These are phyloP conservation scores for Immersiella caudata DNA, from an alignment of 495 filamentous ascomycete genomes.

Conservation along the genomic window DNA sequence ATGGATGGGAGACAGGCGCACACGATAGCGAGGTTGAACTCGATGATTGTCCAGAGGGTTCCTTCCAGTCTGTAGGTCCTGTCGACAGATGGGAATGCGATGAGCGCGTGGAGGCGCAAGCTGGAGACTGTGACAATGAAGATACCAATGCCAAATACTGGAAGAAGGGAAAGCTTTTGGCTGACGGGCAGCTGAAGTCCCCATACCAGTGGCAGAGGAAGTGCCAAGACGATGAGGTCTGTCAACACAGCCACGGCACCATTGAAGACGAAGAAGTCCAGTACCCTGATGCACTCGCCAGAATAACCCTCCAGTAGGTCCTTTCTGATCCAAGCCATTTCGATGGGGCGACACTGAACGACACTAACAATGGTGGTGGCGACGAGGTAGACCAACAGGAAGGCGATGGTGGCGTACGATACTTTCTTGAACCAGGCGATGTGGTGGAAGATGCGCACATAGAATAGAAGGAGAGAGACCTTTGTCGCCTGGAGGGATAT, in stretches of 20 bases:
- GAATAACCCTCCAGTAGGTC: background rate
- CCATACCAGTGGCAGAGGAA: constrained; percentile 32
- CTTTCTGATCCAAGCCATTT: constrained; percentile 31
- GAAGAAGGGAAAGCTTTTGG: constrained; percentile 33
- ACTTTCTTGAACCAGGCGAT: constrained; percentile 26
- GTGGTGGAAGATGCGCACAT: constrained; percentile 38
- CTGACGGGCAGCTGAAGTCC: constrained; percentile 28
- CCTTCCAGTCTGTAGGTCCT: constrained; percentile 20
- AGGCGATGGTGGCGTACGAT: constrained; percentile 24
- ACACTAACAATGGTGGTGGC: constrained; percentile 29
- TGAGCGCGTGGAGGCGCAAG: constrained; percentile 28
- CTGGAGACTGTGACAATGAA: constrained; percentile 31
- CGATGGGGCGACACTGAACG: constrained; percentile 34
- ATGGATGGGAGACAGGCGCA: constrained; percentile 37
- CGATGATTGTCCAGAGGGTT: constrained; percentile 35
- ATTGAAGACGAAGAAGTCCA: constrained; percentile 36
- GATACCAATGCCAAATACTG: constrained; percentile 36
- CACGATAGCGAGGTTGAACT: constrained; percentile 35
- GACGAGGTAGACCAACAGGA: constrained; percentile 31
- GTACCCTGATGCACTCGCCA: constrained; percentile 33
- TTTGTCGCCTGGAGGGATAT: constrained; percentile 27
- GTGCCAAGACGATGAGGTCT: constrained; percentile 30
- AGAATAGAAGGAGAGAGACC: constrained; percentile 38
- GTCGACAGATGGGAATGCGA: constrained; percentile 15
- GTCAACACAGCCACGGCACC: constrained; percentile 31